Evolutionary conservation across 1,139 yeast genomes (phyloP), one percentile per base, ranked within the genome.

Genomic region (Geotrichum macrosporum): DNA sequence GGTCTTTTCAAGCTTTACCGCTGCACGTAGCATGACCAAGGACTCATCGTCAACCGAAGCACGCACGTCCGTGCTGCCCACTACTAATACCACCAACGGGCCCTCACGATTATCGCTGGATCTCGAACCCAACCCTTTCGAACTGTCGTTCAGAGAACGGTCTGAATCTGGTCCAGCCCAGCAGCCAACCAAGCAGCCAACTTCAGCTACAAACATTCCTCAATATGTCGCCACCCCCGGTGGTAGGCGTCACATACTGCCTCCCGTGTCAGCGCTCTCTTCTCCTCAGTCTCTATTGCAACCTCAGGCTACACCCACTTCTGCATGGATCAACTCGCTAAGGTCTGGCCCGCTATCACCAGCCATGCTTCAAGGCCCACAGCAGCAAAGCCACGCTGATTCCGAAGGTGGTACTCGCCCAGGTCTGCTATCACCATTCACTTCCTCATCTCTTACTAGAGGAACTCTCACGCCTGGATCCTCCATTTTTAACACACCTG

Each of bases 41-140:
- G n/a, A n/a, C n/a, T n/a, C n/a, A n/a, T n/a, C n/a, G n/a, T n/a
- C n/a, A n/a, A n/a, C n/a, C n/a, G n/a, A n/a, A n/a, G n/a, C n/a
- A n/a, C n/a, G n/a, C n/a, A n/a, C n/a, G n/a, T n/a, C n/a, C n/a
- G n/a, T n/a, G n/a, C n/a, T n/a, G n/a, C n/a, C n/a, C n/a, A n/a
- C n/a, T n/a, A n/a, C n/a, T n/a, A n/a, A n/a, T n/a, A n/a, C n/a
- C n/a, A n/a, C n/a, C n/a, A n/a, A n/a, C n/a, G n/a, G n/a, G n/a
- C n/a, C 32, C 13, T 32, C 40, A 9, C 32, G 44, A 18, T 40
- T 44, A n/a, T 46, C 64, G 22, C 79, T 86, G 61, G 94, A 84
- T 53, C 70, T 88, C 53, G 99, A 92, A 64, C 96, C 94, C 3
- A 92, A 92, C 61, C 97, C 97, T 2, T 92, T 92, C 61, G 98